Evolutionary conservation across 225 moss, liverwort and hornwort species (phyloP).

Genomic region (Climacium dendroides): DNA sequence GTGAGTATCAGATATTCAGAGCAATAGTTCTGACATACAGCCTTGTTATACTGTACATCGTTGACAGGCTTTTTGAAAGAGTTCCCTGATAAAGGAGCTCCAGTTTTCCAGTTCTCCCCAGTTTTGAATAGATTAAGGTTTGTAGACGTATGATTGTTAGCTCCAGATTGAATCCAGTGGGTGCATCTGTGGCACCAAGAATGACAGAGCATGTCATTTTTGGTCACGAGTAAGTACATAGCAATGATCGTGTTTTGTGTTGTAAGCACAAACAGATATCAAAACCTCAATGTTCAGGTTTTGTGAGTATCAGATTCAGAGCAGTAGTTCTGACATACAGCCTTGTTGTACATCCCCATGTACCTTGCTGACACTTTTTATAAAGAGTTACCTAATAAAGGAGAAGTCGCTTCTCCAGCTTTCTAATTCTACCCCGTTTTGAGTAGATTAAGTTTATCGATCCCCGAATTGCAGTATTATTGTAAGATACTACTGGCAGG

Average conservation of each 20-base stretch:
- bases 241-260: neutral
- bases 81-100: neutral
- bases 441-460: neutral
- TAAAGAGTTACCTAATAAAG: neutral
- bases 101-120: neutral
- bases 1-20: neutral
- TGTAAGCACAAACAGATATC: neutral
- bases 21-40: neutral
- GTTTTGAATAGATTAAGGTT: neutral
- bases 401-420: neutral
- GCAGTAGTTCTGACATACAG: neutral
- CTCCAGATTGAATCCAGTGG: neutral
- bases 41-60: neutral
- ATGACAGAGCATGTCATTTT: neutral
- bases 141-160: neutral
- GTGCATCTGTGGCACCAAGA: neutral
- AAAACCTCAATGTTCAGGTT: neutral
- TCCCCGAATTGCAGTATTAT: neutral
- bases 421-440: neutral
- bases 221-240: neutral
- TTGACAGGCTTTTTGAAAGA: no score
- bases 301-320: neutral
- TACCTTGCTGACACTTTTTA: neutral
- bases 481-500: neutral
- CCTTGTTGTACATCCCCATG: neutral